phyloP scores from a whole-genome alignment of 2,329 filamentous ascomycete species.

The Parastagonospora avenae region DNA sequence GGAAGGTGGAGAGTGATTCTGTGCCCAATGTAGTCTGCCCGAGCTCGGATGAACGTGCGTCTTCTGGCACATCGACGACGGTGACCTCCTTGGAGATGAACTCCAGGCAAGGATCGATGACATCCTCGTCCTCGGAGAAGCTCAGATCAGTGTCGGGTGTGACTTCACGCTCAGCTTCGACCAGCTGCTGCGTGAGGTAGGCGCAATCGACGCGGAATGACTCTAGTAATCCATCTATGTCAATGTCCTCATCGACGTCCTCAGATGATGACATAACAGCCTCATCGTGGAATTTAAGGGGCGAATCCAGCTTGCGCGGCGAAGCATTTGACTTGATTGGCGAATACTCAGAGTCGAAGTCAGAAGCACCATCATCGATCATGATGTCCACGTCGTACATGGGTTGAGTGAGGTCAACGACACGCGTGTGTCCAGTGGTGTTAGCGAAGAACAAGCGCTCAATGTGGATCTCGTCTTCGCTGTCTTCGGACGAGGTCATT shows the following conservation, averaged over 20 bases:
- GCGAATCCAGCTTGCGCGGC: not conserved
- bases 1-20: slow-evolving; percentile 4
- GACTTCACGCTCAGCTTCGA: too few species aligned
- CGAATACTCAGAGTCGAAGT: slow-evolving; percentile 1
- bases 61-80: too few species aligned
- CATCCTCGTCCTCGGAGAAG: not conserved
- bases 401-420: not conserved
- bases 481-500: too few species aligned
- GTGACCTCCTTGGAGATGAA: not conserved
- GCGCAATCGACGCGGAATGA: not conserved
- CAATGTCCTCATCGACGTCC: not conserved
- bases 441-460: slow-evolving; percentile 1
- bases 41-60: not conserved
- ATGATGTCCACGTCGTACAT: not conserved
- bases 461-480: too few species aligned
- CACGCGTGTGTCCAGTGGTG: not conserved
- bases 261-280: not conserved
- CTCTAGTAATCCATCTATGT: not conserved
- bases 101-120: not conserved
- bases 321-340: not conserved
- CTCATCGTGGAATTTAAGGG: not conserved
- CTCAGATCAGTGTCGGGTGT: not conserved
- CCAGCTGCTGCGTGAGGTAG: not conserved
- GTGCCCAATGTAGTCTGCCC: slow-evolving; percentile 1
- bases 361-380: slow-evolving; percentile 1